These are phyloP conservation scores for Geotrichum siamense DNA, from an alignment of 1,139 yeast species.

Conservation along the genomic window DNA sequence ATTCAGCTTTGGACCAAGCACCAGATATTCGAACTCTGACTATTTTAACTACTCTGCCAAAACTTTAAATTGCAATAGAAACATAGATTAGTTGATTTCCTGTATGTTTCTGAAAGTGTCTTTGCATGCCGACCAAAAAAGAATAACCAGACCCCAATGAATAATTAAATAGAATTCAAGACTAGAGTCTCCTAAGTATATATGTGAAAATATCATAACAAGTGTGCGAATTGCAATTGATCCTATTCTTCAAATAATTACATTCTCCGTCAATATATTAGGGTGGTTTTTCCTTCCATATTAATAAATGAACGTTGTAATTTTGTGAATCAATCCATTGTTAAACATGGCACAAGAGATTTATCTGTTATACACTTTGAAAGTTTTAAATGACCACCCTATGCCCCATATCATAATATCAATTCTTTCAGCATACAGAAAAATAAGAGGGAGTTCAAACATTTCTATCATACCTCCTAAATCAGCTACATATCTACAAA, in stretches of 20 bases:
- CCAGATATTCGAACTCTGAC: constrained; percentile 37
- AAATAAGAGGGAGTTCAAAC: constrained; percentile 47
- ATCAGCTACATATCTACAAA: constrained; percentile 39
- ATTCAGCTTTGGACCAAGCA: constrained; percentile 36
- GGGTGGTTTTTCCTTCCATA: not conserved
- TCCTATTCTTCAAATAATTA: constrained; percentile 41
- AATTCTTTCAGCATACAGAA: constrained; percentile 57
- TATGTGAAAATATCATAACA: constrained; percentile 44
- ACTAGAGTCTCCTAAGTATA: constrained; percentile 44
- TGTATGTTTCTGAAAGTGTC: constrained; percentile 36
- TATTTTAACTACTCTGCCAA: constrained; percentile 36
- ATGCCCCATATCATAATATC: constrained; percentile 52
- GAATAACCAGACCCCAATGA: constrained; percentile 45
- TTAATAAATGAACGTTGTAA: constrained; percentile 18
- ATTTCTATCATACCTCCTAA: constrained; percentile 54
- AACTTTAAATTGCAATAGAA: constrained; percentile 36
- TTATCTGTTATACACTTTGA: constrained; percentile 57
- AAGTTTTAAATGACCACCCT: constrained; percentile 54
- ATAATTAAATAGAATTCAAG: constrained; percentile 58
- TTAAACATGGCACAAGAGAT: constrained; percentile 44
- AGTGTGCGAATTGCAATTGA: constrained; percentile 40
- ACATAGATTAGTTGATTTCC: constrained; percentile 39
- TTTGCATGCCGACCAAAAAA: constrained; percentile 41
- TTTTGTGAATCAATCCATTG: constrained; percentile 37
- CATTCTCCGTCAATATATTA: not conserved